phyloP scores from a whole-genome alignment of 208 protist genomes.

The Wallacemonas collosoma region DNA sequence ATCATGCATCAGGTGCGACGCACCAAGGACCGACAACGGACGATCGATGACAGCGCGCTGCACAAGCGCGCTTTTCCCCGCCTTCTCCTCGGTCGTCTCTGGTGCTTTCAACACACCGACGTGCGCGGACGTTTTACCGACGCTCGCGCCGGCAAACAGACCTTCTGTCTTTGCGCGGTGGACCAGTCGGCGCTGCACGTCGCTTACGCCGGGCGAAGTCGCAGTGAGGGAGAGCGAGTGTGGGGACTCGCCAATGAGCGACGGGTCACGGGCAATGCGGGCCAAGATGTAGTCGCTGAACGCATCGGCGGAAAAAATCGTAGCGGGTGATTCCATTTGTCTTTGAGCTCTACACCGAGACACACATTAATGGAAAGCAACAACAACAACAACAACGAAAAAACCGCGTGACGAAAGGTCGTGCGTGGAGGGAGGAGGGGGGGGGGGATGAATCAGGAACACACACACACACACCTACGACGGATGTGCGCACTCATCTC shows the following conservation, averaged over 20 bases:
- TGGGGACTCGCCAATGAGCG: conserved; percentile 41
- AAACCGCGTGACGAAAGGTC: no score
- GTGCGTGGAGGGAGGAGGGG: no score
- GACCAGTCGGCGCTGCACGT: conserved; percentile 2
- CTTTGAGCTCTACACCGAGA: no score
- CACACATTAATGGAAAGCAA: neutral
- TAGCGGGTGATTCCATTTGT: neutral
- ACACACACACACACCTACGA: no score
- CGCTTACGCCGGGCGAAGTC: neutral
- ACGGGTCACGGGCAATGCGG: conserved; percentile 34
- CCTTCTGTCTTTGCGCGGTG: neutral
- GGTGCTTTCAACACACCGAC: neutral
- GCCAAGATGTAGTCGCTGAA: conserved; percentile 49
- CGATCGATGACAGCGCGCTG: conserved; percentile 57
- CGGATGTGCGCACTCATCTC: no score
- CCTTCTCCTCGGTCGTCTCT: conserved; percentile 7
- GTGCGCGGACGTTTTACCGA: no score
- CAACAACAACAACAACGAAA: no score
- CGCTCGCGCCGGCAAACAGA: neutral
- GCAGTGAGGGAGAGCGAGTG: conserved; percentile 15
- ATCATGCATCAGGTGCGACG: conserved; percentile 62
- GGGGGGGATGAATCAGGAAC: no score
- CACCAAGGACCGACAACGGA: conserved; percentile 56
- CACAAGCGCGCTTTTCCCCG: conserved; percentile 29
- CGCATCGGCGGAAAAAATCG: conserved; percentile 5